Percentiles rank a stretch among this genome's conserved stretches.
Evolutionary conservation across 129 eudicot genomes (phyloP).

Genomic region (Arctium minus): DNA sequence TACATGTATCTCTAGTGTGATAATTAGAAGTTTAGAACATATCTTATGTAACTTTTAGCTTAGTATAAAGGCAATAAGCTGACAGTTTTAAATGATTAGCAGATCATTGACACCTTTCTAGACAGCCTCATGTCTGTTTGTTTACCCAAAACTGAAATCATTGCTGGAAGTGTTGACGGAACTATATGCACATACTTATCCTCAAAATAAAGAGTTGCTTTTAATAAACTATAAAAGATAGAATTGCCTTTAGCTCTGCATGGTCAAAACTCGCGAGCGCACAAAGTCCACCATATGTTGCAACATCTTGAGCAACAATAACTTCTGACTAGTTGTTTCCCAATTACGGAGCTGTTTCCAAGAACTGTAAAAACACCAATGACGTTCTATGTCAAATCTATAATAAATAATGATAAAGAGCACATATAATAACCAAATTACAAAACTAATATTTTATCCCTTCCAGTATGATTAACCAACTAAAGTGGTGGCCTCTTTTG

Average conservation of each 20-base stretch:
- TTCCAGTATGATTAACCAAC: background rate
- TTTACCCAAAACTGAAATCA: slow-evolving; percentile 53
- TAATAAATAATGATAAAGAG: background rate
- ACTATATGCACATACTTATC: slow-evolving; percentile 55
- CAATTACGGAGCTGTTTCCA: slow-evolving; percentile 81
- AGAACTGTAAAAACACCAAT: slow-evolving; percentile 47
- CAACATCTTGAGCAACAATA: slow-evolving; percentile 97
- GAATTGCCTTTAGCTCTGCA: slow-evolving; percentile 84
- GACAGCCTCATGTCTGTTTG: slow-evolving; percentile 98
- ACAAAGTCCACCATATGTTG: slow-evolving; percentile 97
- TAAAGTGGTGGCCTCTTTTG: background rate
- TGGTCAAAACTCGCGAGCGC: slow-evolving; percentile 99
- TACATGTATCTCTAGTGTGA: background rate
- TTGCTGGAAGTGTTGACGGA: slow-evolving; percentile 60
- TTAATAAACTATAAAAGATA: slow-evolving; percentile 5
- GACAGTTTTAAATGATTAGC: slow-evolving; percentile 24
- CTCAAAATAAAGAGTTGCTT: too few relatives aligned
- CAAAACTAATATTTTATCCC: background rate
- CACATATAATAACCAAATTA: background rate
- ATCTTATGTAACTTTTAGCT: background rate
- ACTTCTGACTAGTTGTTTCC: slow-evolving; percentile 86
- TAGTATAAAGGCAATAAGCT: background rate
- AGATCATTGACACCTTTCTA: slow-evolving; percentile 78
- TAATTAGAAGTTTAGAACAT: background rate
- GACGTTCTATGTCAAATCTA: background rate